Evolutionary conservation across 345 rosid genomes (phyloP).

Genomic region (Geranium rotundifolium): DNA sequence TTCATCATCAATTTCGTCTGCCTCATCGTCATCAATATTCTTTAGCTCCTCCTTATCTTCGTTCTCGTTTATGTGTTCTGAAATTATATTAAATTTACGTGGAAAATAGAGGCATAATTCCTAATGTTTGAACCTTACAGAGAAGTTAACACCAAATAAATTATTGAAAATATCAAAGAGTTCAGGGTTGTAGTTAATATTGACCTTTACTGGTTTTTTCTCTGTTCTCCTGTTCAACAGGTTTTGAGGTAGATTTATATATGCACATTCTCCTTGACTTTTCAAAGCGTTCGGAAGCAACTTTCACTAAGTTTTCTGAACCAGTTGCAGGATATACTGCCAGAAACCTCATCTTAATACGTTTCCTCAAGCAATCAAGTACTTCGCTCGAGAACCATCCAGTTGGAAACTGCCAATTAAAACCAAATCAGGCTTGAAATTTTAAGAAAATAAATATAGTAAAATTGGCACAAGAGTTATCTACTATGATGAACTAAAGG

Average conservation of each 20-base stretch:
- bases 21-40: constrained; percentile 30
- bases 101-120: too few species aligned
- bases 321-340: constrained; percentile 62
- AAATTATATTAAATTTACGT: constrained; percentile 1
- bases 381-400: constrained; percentile 77
- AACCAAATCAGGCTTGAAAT: constrained; percentile 7
- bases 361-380: constrained; percentile 64
- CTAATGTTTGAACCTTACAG: too few species aligned
- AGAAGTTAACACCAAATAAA: too few species aligned
- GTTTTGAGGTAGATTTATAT: constrained; percentile 33
- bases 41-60: constrained; percentile 27
- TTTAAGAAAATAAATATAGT: constrained; percentile 4
- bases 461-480: too few species aligned
- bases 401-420: constrained; percentile 50
- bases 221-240: constrained; percentile 27
- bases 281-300: constrained; percentile 60
- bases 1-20: constrained; percentile 28
- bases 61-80: constrained; percentile 20
- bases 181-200: too few species aligned
- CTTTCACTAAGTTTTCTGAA: constrained; percentile 57
- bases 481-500: too few species aligned
- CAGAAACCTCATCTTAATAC: constrained; percentile 68
- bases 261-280: constrained; percentile 51
- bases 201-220: constrained; percentile 34
- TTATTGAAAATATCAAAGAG: too few species aligned